Conservation (phyloP, 805 yeast species). For the Metschnikowia anglica region DNA sequence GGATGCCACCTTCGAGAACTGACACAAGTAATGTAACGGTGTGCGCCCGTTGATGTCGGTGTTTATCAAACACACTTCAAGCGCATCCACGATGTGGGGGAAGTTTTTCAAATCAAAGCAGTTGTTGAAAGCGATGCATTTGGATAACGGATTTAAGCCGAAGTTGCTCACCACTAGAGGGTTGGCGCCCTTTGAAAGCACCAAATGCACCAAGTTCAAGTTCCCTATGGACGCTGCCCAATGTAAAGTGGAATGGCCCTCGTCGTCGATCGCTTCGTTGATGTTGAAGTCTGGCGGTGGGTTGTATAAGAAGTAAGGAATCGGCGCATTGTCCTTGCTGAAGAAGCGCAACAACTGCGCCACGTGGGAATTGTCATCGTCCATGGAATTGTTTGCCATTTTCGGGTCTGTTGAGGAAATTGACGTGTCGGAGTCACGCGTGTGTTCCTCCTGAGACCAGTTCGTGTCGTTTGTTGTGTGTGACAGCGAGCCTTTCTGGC, state of each 20-base stretch:
- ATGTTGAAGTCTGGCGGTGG: constrained; percentile 68
- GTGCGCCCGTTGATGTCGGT: constrained; percentile 74
- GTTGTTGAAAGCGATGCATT: constrained; percentile 84
- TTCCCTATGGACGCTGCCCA: constrained; percentile 98
- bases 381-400: constrained; percentile 34
- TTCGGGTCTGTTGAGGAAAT: constrained; percentile 21
- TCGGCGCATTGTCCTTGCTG: constrained; percentile 42
- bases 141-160: constrained; percentile 86
- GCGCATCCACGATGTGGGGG: constrained; percentile 70
- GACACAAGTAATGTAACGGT: constrained; percentile 82
- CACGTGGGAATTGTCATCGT: constrained; percentile 45
- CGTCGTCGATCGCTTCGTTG: constrained; percentile 83
- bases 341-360: constrained; percentile 42
- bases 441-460: constrained; percentile 43
- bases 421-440: constrained; percentile 43
- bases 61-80: constrained; percentile 75
- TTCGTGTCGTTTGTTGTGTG: constrained; percentile 45
- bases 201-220: constrained; percentile 68
- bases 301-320: constrained; percentile 65
- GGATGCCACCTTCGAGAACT: constrained; percentile 61
- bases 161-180: constrained; percentile 49
- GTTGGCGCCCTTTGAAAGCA: constrained; percentile 75
- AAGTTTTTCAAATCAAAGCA: constrained; percentile 80
- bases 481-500: constrained; percentile 21
- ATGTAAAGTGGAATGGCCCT: constrained; percentile 91